Evolutionary conservation across 164 flowering plant genomes (phyloP), one percentile per base, ranked within the genome.

Genomic region (Santalum album): DNA sequence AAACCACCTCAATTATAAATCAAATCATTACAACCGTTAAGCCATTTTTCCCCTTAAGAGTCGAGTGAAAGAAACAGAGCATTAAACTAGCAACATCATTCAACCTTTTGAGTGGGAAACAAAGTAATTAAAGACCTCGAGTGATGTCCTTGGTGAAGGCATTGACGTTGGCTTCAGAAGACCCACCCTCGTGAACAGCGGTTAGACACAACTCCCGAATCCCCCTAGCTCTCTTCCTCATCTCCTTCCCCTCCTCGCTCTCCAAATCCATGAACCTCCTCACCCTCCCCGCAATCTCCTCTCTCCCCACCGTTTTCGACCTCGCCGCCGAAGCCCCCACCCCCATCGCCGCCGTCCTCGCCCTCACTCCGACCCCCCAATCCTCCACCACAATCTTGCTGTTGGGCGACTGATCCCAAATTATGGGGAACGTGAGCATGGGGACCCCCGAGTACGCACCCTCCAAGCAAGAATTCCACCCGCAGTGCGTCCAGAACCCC

Each of bases 401-500:
- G 46, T 83, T 69, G 0, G 67, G 18, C 5, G 49, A 0, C 47
- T 87, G 96, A 49, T 87, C 96, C 57, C 26, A 22, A 14, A 45
- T 1, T 45, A 82, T 53, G 0, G 91, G 96, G 12, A 61, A 75
- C 20, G 85, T 65, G 6, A 84, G 77, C 65, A 87, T 43, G 0
- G 90, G 95, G 19, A 78, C 68, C 0, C 86, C 88, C 0, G 80
- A 67, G 34, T 46, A 72, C 0, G 68, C 54, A 14, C 69, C 79
- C 53, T 82, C 95, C 5, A 60, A 44, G 0, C 74, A 69, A 1
- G 90, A 84, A 57, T 83, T 81, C 84, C 80, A 81, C 18, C 85
- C 86, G 34, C 95, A 84, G 45, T 82, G 89, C 0, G 85, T 56
- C 78, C 77, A 78, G 48, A 87, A 87, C 6, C 89, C 91, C 0